Evolutionary conservation across 148 eudicot species (phyloP).

Genomic region (Arctostaphylos glauca): DNA sequence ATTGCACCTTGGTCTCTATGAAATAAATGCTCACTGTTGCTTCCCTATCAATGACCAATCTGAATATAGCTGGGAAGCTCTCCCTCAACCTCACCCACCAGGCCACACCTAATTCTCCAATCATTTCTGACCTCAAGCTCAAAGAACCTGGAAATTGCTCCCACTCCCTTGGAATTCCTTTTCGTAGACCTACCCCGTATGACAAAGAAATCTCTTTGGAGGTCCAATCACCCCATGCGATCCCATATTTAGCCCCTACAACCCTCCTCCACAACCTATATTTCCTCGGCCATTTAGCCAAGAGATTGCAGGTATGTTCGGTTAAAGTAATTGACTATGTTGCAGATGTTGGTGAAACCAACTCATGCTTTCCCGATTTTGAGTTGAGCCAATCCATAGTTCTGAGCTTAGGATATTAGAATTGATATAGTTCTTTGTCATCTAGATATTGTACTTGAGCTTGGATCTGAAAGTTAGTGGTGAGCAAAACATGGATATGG

Average conservation of each 20-base stretch:
- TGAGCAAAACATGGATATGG: background rate
- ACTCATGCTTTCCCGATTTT: background rate
- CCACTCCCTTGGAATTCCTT: background rate
- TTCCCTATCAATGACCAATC: background rate
- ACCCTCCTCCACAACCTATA: background rate
- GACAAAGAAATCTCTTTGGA: background rate
- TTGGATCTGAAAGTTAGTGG: background rate
- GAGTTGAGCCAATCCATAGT: background rate
- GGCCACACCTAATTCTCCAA: background rate
- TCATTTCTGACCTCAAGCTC: background rate
- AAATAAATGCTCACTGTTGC: background rate
- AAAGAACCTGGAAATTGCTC: background rate
- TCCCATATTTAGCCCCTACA: background rate
- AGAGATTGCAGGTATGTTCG: background rate
- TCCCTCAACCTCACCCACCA: background rate
- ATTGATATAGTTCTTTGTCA: background rate
- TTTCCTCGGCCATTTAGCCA: background rate
- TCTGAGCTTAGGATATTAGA: background rate
- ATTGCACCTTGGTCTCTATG: background rate
- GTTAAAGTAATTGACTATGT: background rate
- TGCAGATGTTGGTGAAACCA: background rate
- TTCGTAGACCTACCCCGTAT: background rate
- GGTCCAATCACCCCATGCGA: background rate
- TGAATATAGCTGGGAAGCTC: background rate
- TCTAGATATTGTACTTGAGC: background rate